Evolutionary conservation across 495 filamentous ascomycete species (phyloP), one percentile per base, ranked within the genome.

Genomic region (Jackrogersella minutella): DNA sequence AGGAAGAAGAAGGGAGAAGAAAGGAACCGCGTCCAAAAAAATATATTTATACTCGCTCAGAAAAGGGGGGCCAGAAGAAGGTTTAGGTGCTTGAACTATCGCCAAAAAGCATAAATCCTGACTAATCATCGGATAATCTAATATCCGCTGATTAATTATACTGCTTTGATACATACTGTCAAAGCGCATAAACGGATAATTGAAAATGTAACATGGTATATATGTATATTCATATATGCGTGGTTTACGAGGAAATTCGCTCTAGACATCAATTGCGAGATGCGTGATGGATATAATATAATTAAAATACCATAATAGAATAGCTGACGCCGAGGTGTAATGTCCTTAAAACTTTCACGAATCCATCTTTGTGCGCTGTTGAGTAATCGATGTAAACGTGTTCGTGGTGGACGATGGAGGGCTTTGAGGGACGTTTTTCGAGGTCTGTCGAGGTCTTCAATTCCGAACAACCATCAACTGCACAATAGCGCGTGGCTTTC

Each of bases 371-470:
- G 0, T 63, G 52, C n/a, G 39, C 21, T 19, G 54, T 55, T 0
- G 59, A 59, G 59, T 19, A n/a, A 49, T 59, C 11, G 59, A 68
- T 68, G 47, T 30, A 68, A 54, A 43, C 0, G 47, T 10, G 21
- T 19, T 54, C 19, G 21, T 36, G 34, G 57, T 11, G 6, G 50
- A 7, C 11, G 50, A 16, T 22, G 13, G 53, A 26, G 44, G 36
- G 11, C 40, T 21, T 4, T 3, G 47, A 58, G 33, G 52, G 65
- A 59, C 21, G 30, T 40, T 7, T 34, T 11, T 68, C 54, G 16
- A 30, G 26, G 14, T 40, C 11, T 34, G 16, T 68, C 54, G 16
- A 30, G 26, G 14, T 59, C 31, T 58, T 10, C 21, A n/a, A 26
- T 28, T 47, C 16, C 9, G n/a, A 5, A 5, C 1, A 24, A 41